Evolutionary conservation across 768 basidiomycete species (phyloP).

Genomic region (Trametes villosa): DNA sequence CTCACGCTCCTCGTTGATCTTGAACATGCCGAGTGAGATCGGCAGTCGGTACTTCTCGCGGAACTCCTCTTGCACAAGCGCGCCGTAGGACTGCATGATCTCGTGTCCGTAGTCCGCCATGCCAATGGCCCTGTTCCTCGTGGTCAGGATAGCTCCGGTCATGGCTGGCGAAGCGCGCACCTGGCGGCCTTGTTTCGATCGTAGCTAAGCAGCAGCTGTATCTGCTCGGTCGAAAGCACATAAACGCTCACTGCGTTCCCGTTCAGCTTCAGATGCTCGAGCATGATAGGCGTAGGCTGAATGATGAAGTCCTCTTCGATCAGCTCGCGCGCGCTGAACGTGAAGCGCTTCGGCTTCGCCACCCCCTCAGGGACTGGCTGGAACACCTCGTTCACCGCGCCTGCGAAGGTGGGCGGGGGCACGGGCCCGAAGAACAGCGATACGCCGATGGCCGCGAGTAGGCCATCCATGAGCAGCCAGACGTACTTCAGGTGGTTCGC

Average conservation of each 20-base stretch:
- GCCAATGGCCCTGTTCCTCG: conserved; percentile 13
- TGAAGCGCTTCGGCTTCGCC: conserved; percentile 4
- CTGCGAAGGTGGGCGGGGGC: conserved; percentile 6
- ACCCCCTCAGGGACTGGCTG: not conserved
- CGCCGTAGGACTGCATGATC: conserved; percentile 12
- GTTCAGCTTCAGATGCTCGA: conserved; percentile 18
- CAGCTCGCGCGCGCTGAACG: conserved; percentile 16
- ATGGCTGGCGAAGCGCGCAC: not conserved
- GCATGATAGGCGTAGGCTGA: conserved; percentile 12
- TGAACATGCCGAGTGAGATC: conserved; percentile 20
- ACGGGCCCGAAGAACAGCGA: conserved; percentile 5
- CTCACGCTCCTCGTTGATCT: conserved; percentile 8
- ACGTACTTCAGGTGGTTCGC: conserved; percentile 5
- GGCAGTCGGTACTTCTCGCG: conserved; percentile 17
- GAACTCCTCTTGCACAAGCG: conserved; percentile 14
- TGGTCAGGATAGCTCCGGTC: too few species aligned
- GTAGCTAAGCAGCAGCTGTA: conserved; percentile 4
- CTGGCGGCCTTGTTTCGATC: conserved; percentile 9
- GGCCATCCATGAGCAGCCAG: conserved; percentile 15
- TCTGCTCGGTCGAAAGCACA: not conserved
- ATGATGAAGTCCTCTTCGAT: conserved; percentile 18
- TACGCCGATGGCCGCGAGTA: conserved; percentile 8
- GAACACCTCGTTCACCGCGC: conserved; percentile 9
- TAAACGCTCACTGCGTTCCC: conserved; percentile 18
- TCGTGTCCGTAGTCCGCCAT: conserved; percentile 8